phyloP scores from a whole-genome alignment of 108 stramenopile genomes.

The Skeletonema grethae region DNA sequence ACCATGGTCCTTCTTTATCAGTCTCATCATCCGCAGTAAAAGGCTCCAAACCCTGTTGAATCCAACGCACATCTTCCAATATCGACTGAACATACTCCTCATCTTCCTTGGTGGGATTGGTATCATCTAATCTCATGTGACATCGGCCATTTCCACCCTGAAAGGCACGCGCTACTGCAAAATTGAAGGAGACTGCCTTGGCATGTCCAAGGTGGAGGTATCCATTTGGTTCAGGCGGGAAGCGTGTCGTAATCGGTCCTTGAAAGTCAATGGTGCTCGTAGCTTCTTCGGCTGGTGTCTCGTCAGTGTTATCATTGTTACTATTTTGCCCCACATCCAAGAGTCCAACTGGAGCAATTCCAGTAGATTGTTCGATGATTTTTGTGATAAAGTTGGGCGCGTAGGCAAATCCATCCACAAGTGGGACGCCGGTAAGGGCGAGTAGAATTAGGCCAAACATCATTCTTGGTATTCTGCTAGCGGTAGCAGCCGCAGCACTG shows the following conservation, averaged over 20 bases:
- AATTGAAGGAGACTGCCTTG: slow-evolving; percentile 92
- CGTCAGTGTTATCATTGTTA: slow-evolving; percentile 8
- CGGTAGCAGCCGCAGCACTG: neutral
- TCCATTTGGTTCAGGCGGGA: slow-evolving; percentile 99
- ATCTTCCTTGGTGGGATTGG: slow-evolving; percentile 90
- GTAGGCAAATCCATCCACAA: slow-evolving; percentile 66
- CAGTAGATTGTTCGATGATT: slow-evolving; percentile 72
- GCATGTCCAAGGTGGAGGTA: slow-evolving; percentile 99
- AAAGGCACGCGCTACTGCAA: slow-evolving; percentile 85
- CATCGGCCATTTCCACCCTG: slow-evolving; percentile 57
- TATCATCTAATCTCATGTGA: slow-evolving; percentile 92
- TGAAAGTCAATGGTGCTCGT: neutral
- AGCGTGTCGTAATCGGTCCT: slow-evolving; percentile 82
- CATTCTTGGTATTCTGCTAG: neutral
- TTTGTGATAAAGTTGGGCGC: slow-evolving; percentile 91
- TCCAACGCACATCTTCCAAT: slow-evolving; percentile 88
- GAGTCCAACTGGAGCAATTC: slow-evolving; percentile 57
- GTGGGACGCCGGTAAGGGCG: neutral
- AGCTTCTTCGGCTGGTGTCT: neutral
- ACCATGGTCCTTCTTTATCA: slow-evolving; percentile 67
- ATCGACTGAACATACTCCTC: slow-evolving; percentile 87
- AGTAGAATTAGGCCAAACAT: neutral
- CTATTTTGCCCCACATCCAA: slow-evolving; percentile 30
- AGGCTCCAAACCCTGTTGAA: slow-evolving; percentile 62
- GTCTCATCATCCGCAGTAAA: slow-evolving; percentile 16